These are phyloP conservation scores for Vigna radiata DNA, from an alignment of 306 rosid species.

Conservation along the genomic window DNA sequence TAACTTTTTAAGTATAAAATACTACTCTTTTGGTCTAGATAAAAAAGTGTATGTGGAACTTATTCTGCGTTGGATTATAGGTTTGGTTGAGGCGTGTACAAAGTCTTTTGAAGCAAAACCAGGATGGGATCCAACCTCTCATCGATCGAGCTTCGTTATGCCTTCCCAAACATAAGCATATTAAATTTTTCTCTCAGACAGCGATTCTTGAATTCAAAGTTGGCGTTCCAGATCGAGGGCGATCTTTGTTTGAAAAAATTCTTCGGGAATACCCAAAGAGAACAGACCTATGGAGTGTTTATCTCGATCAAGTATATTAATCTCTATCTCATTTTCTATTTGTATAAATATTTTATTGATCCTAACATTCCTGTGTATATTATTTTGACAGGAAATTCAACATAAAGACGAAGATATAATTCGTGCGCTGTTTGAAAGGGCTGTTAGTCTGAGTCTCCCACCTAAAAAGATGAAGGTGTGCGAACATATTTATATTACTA, in stretches of 20 bases:
- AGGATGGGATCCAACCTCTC: constrained; percentile 65
- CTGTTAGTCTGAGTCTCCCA: constrained; percentile 83
- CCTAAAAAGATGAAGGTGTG: constrained; percentile 90
- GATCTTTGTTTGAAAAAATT: constrained; percentile 87
- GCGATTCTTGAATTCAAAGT: constrained; percentile 87
- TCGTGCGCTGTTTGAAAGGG: constrained; percentile 90
- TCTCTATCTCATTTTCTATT: constrained; percentile 1
- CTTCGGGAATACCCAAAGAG: constrained; percentile 83
- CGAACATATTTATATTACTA: not conserved
- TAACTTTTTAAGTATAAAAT: constrained; percentile 24
- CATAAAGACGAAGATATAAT: constrained; percentile 73
- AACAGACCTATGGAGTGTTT: constrained; percentile 90
- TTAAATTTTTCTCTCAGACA: constrained; percentile 82
- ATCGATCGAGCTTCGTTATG: constrained; percentile 63
- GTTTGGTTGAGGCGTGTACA: constrained; percentile 86
- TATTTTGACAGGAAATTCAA: constrained; percentile 75
- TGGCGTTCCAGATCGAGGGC: constrained; percentile 87
- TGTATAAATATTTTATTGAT: constrained; percentile 4
- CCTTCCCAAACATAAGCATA: constrained; percentile 81
- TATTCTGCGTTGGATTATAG: constrained; percentile 51
- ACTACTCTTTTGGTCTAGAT: constrained; percentile 6
- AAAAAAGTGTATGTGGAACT: not conserved
- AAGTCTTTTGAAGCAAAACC: constrained; percentile 60
- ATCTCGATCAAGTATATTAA: constrained; percentile 87
- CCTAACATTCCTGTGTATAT: constrained; percentile 32